phyloP scores from a whole-genome alignment of 2,329 filamentous ascomycete genomes.

The Monosporascus sp. region DNA sequence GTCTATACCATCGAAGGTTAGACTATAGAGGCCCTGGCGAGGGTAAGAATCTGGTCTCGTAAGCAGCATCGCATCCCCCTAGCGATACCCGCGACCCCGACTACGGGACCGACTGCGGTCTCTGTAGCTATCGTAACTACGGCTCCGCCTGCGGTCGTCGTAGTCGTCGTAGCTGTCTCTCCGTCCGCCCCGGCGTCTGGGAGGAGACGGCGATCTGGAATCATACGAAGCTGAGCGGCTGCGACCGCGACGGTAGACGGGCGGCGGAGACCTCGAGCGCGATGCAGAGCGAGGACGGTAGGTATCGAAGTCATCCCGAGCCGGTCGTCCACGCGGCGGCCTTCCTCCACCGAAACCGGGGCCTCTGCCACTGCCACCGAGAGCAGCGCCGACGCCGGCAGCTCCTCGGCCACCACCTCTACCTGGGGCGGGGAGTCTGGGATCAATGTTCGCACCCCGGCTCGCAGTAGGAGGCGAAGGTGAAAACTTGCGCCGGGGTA shows the following conservation, averaged over 20 bases:
- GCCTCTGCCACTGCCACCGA: constrained; percentile 26
- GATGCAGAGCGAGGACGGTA: constrained; percentile 56
- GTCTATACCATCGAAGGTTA: too few relatives aligned
- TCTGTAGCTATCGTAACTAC: constrained; percentile 42
- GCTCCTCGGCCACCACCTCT: constrained; percentile 28
- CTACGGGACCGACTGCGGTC: constrained; percentile 35
- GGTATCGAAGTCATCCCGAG: constrained; percentile 42
- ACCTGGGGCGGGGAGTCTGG: constrained; percentile 41
- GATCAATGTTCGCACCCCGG: constrained; percentile 54
- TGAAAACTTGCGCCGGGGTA: constrained; percentile 78
- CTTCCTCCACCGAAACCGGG: constrained; percentile 26
- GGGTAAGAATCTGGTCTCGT: not conserved
- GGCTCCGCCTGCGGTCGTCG: constrained; percentile 39
- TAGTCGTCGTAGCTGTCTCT: constrained; percentile 29
- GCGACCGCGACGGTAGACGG: constrained; percentile 21
- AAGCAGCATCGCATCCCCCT: constrained; percentile 1
- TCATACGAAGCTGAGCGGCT: constrained; percentile 25
- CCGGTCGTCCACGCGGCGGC: constrained; percentile 16
- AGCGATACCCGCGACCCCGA: constrained; percentile 31
- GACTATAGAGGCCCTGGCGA: too few relatives aligned
- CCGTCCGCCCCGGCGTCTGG: constrained; percentile 26
- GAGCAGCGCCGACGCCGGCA: constrained; percentile 33
- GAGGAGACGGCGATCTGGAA: constrained; percentile 30
- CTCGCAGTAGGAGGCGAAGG: constrained; percentile 69
- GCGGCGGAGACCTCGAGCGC: constrained; percentile 38